Conservation (phyloP, 306 rosid genomes). For the Mucuna pruriens region DNA sequence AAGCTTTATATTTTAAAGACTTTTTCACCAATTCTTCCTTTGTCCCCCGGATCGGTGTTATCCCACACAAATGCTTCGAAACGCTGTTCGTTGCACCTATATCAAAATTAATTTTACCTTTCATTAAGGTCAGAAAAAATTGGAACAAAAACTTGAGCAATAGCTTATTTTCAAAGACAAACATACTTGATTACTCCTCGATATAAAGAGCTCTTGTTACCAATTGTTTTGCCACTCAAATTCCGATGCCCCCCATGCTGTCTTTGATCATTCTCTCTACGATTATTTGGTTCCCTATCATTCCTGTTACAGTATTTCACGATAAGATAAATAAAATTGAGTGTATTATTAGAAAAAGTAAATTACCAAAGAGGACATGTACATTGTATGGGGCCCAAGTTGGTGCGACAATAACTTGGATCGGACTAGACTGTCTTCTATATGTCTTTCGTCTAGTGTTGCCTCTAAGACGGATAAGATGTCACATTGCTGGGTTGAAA, state of each 20-base stretch:
- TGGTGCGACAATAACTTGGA: not conserved
- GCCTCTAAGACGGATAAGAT: not conserved
- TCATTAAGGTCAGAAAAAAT: not conserved
- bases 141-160: not conserved
- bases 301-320: not conserved
- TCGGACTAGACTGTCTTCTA: not conserved
- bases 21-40: constrained; percentile 29
- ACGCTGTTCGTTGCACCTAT: constrained; percentile 30
- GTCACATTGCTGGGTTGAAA: not conserved
- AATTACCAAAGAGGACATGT: not conserved
- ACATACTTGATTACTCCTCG: constrained; percentile 51
- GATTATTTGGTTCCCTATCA: not conserved
- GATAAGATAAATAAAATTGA: not conserved
- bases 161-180: not conserved
- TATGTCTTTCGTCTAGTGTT: not conserved
- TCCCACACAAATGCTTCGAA: constrained; percentile 54
- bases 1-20: not conserved
- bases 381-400: not conserved
- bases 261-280: not conserved
- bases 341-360: not conserved
- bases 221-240: too few relatives aligned
- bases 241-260: not conserved
- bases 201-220: constrained; percentile 19
- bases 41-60: constrained; percentile 13
- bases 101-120: not conserved